Percentiles rank a stretch among this genome's conserved stretches.
Evolutionary conservation across 2,329 filamentous ascomycete genomes (phyloP).

Genomic region (Aspergillus fijiensis): DNA sequence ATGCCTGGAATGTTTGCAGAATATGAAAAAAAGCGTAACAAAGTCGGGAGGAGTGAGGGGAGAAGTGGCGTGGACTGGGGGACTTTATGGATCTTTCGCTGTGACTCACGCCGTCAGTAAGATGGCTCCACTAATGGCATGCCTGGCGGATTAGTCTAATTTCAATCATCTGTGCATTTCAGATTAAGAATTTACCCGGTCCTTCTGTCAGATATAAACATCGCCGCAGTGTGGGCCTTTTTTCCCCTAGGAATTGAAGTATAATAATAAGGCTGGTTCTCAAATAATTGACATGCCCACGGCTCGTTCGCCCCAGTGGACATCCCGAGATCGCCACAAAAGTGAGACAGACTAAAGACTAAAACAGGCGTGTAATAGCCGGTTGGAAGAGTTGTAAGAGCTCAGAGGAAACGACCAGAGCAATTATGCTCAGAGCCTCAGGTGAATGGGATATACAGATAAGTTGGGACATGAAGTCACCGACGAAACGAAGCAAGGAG

Average conservation of each 20-base stretch:
- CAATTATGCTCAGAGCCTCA: not conserved
- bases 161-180: not conserved
- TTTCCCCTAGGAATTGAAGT: too few species aligned
- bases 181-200: not conserved
- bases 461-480: not conserved
- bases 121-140: not conserved
- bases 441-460: conserved; percentile 9
- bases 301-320: too few species aligned
- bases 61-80: not conserved
- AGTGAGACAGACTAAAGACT: too few species aligned
- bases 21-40: not conserved
- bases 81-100: not conserved
- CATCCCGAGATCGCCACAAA: not conserved
- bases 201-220: not conserved
- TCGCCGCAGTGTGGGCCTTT: not conserved
- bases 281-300: too few species aligned
- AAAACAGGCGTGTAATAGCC: not conserved
- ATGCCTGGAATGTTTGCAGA: not conserved
- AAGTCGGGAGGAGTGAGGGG: not conserved
- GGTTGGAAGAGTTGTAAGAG: not conserved
- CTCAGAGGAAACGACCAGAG: not conserved
- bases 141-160: not conserved
- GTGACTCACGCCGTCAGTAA: conserved; percentile 3
- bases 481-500: not conserved
- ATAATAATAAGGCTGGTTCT: too few species aligned